A percentile compares a stretch with the other conserved stretches of the same genome.
Conservation (phyloP, 148 eudicot genomes). For the Nyssa sinensis region DNA sequence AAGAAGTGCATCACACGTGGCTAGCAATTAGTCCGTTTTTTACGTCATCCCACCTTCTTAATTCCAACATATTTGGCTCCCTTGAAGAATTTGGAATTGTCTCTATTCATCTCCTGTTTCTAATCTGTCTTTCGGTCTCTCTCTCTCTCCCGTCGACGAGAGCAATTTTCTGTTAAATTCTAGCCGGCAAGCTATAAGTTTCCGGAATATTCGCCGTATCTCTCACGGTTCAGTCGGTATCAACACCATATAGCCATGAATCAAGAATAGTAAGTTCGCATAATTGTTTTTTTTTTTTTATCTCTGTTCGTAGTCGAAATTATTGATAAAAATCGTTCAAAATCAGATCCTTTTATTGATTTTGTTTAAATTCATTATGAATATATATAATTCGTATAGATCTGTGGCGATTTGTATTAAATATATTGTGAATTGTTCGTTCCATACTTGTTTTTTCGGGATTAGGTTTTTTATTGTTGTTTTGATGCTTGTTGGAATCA, state of each 20-base stretch:
- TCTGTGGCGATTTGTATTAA: not conserved
- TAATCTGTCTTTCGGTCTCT: too few relatives aligned
- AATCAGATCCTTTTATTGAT: not conserved
- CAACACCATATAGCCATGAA: conserved; percentile 25
- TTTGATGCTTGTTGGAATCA: not conserved
- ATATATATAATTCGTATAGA: not conserved
- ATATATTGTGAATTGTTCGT: not conserved
- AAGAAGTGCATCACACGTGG: not conserved
- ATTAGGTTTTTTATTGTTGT: not conserved
- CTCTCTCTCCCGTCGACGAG: not conserved
- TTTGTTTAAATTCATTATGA: not conserved
- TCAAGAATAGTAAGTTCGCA: conserved; percentile 35
- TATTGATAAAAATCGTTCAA: not conserved
- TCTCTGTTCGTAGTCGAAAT: not conserved
- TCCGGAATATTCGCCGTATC: not conserved
- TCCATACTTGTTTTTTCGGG: not conserved
- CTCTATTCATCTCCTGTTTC: not conserved
- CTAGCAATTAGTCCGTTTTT: not conserved
- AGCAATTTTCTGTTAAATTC: not conserved
- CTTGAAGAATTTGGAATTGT: not conserved
- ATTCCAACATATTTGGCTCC: not conserved
- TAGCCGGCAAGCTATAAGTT: not conserved
- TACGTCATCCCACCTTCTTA: conserved; percentile 1
- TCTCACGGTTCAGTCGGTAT: not conserved
- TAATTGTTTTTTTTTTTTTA: not conserved